These are phyloP conservation scores for Actinomucor elegans DNA, from an alignment of 371 early-diverging fungal species.

Conservation along the genomic window DNA sequence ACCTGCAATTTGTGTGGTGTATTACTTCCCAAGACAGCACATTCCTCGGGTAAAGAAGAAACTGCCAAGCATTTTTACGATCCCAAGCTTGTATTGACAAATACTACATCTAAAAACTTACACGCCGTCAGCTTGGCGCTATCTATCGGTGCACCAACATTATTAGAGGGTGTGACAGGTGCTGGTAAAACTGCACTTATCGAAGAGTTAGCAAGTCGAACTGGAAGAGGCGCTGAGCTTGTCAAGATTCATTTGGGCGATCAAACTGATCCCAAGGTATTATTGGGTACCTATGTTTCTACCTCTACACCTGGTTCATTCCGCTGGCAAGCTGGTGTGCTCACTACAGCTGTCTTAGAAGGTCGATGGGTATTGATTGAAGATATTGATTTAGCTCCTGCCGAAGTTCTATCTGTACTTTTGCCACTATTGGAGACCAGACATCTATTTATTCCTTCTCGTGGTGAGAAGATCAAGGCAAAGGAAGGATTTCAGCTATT, in stretches of 20 bases:
- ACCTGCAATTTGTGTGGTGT: constrained; percentile 70
- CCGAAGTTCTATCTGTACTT: constrained; percentile 95
- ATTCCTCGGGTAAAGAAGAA: constrained; percentile 14
- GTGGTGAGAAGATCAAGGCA: constrained; percentile 92
- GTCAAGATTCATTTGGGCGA: constrained; percentile 98
- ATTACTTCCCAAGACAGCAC: constrained; percentile 42
- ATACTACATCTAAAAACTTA: constrained; percentile 72
- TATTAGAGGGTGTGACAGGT: constrained; percentile 94
- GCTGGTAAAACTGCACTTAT: constrained; percentile 95
- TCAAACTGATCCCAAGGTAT: constrained; percentile 96
- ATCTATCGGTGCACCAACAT: constrained; percentile 84
- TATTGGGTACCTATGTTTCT: constrained; percentile 96
- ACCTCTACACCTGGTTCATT: constrained; percentile 93
- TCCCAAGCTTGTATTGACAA: constrained; percentile 67
- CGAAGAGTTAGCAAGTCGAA: constrained; percentile 83
- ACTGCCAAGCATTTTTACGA: constrained; percentile 15
- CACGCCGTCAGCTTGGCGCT: constrained; percentile 81
- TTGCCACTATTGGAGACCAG: constrained; percentile 94
- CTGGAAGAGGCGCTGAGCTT: constrained; percentile 71
- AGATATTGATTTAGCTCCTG: constrained; percentile 98
- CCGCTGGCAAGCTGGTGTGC: constrained; percentile 95
- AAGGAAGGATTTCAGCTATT: constrained; percentile 95
- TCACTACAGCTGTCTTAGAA: constrained; percentile 92
- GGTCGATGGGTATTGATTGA: constrained; percentile 99
- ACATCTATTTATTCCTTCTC: constrained; percentile 89